phyloP scores from a whole-genome alignment of 805 yeast species.

The Blastobotrys attinorum region DNA sequence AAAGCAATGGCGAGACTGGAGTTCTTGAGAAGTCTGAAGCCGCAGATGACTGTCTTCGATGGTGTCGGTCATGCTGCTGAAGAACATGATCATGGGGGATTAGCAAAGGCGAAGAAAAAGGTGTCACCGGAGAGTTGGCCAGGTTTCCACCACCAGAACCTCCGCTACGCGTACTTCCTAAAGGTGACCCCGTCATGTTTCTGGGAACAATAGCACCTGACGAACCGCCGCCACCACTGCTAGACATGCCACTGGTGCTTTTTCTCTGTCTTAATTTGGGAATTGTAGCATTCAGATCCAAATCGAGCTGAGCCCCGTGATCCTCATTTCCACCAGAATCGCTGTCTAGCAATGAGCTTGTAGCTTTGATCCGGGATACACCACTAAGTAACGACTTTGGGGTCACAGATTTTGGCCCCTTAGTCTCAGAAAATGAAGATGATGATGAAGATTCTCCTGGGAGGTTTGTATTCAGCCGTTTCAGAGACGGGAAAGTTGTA shows the following conservation, averaged over 20 bases:
- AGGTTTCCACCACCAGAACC: background rate
- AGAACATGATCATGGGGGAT: constrained; percentile 41
- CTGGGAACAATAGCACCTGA: too few relatives aligned
- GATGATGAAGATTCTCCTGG: background rate
- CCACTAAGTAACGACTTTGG: constrained; percentile 1
- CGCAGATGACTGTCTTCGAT: constrained; percentile 24
- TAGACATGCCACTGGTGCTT: constrained; percentile 12
- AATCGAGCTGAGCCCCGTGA: constrained; percentile 13
- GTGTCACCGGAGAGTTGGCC: constrained; percentile 46
- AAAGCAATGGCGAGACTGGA: constrained; percentile 73
- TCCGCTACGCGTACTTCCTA: constrained; percentile 7
- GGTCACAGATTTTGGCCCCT: background rate
- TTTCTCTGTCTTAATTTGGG: constrained; percentile 28
- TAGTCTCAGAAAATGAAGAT: background rate
- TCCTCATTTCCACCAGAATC: constrained; percentile 2
- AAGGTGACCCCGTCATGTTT: constrained; percentile 12
- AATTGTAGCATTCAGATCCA: constrained; percentile 24
- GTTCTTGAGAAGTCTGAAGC: constrained; percentile 36
- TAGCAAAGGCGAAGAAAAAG: constrained; percentile 52
- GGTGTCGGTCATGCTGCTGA: constrained; percentile 14
- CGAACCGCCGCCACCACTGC: constrained; percentile 4
- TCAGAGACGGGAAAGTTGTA: background rate
- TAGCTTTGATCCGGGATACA: background rate
- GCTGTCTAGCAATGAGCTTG: background rate
- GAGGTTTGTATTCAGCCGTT: background rate